A percentile compares a stretch with the other conserved stretches of the same genome.
Evolutionary conservation across 305 asterid species (phyloP).

Genomic region (Solanum chacoense): DNA sequence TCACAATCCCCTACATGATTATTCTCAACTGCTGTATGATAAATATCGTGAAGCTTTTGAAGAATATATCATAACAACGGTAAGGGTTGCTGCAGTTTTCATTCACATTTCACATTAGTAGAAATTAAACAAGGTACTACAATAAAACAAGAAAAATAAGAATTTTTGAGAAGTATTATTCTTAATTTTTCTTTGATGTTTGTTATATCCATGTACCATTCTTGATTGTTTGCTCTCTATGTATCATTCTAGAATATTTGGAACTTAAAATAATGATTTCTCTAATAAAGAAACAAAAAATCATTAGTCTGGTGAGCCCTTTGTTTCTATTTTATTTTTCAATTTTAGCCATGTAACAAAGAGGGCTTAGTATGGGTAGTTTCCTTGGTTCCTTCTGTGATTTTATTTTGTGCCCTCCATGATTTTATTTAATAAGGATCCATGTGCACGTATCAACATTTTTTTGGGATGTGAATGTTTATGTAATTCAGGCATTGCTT

Average conservation of each 20-base stretch:
- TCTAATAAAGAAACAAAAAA: neutral
- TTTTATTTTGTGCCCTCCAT: neutral
- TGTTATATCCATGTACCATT: neutral
- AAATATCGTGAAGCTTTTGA: constrained; percentile 58
- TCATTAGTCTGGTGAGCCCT: neutral
- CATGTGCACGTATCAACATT: neutral
- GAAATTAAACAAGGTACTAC: neutral
- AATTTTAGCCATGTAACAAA: neutral
- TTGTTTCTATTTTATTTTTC: neutral
- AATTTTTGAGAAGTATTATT: neutral
- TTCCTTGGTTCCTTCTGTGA: neutral
- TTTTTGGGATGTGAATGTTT: neutral
- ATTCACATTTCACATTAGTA: neutral
- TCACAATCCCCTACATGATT: constrained; percentile 69
- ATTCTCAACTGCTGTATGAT: constrained; percentile 70
- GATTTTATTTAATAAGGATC: neutral
- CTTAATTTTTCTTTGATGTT: neutral
- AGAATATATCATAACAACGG: constrained; percentile 52
- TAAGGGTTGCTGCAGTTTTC: constrained; percentile 14
- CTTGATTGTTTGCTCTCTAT: neutral
- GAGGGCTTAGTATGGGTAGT: neutral
- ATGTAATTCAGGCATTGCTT: neutral
- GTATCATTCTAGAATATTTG: neutral
- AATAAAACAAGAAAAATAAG: neutral
- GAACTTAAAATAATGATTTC: neutral